phyloP scores from a whole-genome alignment of 805 yeast species.

The Peterozyma toletana region DNA sequence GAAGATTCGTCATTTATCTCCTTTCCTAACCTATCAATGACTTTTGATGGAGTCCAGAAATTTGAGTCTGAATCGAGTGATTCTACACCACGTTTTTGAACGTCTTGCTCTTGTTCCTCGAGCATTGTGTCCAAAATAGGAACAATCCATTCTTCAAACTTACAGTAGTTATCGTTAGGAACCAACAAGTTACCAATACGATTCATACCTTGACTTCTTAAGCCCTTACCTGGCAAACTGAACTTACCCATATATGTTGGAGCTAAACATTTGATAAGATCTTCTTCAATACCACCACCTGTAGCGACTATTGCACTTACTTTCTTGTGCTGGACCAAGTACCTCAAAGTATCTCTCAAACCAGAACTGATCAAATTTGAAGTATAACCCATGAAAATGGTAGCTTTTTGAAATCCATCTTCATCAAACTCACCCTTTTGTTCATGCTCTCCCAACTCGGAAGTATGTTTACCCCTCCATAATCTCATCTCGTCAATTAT shows the following conservation, averaged over 20 bases:
- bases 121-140: conserved; percentile 85
- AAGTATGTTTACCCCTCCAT: conserved; percentile 84
- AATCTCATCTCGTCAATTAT: conserved; percentile 86
- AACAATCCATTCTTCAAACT: conserved; percentile 97
- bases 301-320: conserved; percentile 94
- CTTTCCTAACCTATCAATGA: conserved; percentile 89
- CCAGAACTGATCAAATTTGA: conserved; percentile 95
- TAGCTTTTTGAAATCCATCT: conserved; percentile 72
- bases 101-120: conserved; percentile 77
- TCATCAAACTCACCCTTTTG: conserved; percentile 74
- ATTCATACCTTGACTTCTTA: conserved; percentile 94
- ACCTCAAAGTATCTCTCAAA: conserved; percentile 82
- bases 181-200: conserved; percentile 95
- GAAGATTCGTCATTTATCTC: conserved; percentile 92
- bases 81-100: conserved; percentile 43
- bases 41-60: conserved; percentile 92
- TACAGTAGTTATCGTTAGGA: conserved; percentile 96
- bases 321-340: conserved; percentile 86
- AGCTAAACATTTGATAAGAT: conserved; percentile 90
- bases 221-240: conserved; percentile 65
- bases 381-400: conserved; percentile 93
- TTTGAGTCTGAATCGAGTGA: conserved; percentile 59
- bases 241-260: conserved; percentile 96
- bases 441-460: conserved; percentile 61
- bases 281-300: conserved; percentile 99